These are phyloP conservation scores for Salix brachista DNA, from an alignment of 345 rosid species.

Conservation along the genomic window DNA sequence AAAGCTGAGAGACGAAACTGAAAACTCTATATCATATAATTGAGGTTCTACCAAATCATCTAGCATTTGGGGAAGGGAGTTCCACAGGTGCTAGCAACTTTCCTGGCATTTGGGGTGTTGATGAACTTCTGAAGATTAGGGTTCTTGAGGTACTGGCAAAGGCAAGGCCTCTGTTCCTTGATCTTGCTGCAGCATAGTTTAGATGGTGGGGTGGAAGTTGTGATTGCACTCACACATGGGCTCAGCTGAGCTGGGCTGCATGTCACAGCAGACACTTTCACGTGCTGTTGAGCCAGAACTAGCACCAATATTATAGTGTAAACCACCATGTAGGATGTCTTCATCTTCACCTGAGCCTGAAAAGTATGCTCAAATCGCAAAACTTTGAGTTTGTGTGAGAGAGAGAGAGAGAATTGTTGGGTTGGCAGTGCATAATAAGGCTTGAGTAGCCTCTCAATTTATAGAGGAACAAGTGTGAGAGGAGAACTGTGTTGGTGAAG, in stretches of 20 bases:
- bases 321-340: constrained; percentile 37
- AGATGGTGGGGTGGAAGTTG: constrained; percentile 63
- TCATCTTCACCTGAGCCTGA: constrained; percentile 26
- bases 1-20: neutral
- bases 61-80: constrained; percentile 87
- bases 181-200: constrained; percentile 68
- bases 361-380: neutral
- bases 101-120: constrained; percentile 83
- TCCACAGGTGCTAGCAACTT: constrained; percentile 75
- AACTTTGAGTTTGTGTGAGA: neutral
- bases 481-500: no score
- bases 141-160: constrained; percentile 76
- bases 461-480: constrained; percentile 39
- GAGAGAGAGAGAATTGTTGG: constrained; percentile 5
- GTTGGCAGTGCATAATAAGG: constrained; percentile 11
- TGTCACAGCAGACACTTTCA: constrained; percentile 45
- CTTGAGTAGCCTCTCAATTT: constrained; percentile 35
- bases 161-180: constrained; percentile 82
- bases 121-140: constrained; percentile 64
- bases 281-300: constrained; percentile 36
- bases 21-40: neutral
- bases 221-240: constrained; percentile 74
- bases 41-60: neutral
- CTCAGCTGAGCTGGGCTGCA: constrained; percentile 79
- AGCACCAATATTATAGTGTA: constrained; percentile 38